A percentile compares a stretch with the other conserved stretches of the same genome.
phyloP scores from a whole-genome alignment of 139 green algal genomes.

The Yamagishiella unicocca region DNA sequence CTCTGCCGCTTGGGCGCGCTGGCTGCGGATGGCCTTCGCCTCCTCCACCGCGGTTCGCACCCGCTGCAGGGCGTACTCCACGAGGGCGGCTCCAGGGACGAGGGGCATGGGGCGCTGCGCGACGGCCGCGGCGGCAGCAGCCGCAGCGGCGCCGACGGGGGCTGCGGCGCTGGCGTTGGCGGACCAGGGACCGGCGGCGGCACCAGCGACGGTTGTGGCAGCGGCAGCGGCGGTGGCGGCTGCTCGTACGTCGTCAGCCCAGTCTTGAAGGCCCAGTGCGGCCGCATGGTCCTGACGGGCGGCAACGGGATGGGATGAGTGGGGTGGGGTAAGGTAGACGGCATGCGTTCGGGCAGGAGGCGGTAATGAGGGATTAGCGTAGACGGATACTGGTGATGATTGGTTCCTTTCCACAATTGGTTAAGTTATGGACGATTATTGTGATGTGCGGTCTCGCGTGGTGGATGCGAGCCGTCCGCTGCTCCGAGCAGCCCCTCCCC shows the following conservation, averaged over 20 bases:
- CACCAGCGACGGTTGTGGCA: not conserved
- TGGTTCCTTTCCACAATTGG: too few relatives aligned
- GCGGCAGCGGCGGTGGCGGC: not conserved
- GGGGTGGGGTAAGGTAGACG: too few relatives aligned
- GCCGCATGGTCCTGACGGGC: conserved; percentile 21
- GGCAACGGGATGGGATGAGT: too few relatives aligned
- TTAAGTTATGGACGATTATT: too few relatives aligned
- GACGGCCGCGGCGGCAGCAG: not conserved
- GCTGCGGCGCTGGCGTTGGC: not conserved
- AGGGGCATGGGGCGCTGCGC: not conserved
- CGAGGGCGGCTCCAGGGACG: not conserved
- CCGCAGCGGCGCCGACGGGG: not conserved
- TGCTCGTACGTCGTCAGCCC: not conserved
- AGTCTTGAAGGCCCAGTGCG: not conserved
- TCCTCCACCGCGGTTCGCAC: not conserved
- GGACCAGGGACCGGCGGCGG: not conserved
- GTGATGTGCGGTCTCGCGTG: too few relatives aligned
- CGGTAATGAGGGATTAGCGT: too few relatives aligned
- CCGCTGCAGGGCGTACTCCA: not conserved
- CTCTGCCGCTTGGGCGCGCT: not conserved
- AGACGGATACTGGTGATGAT: too few relatives aligned
- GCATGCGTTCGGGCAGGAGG: too few relatives aligned
- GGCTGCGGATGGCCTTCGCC: not conserved
- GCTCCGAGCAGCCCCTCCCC: too few relatives aligned
- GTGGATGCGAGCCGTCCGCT: too few relatives aligned